phyloP scores from a whole-genome alignment of 2,329 filamentous ascomycete species.

The Aureobasidium uvarum region DNA sequence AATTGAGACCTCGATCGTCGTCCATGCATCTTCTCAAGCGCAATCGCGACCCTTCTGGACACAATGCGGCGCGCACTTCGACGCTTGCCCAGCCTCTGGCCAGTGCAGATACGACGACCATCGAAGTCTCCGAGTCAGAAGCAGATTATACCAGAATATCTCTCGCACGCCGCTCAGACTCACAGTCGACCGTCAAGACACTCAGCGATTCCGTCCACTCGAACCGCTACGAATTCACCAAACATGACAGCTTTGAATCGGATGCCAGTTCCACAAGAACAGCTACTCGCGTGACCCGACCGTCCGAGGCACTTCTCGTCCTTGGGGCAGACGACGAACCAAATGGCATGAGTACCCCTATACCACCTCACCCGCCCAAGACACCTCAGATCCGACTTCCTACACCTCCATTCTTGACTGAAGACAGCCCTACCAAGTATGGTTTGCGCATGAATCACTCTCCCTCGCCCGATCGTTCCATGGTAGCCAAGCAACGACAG shows the following conservation, averaged over 20 bases:
- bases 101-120: background rate
- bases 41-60: constrained; percentile 3
- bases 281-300: constrained; percentile 16
- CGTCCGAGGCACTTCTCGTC: background rate
- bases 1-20: constrained; percentile 14
- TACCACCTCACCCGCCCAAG: constrained; percentile 14
- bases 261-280: constrained; percentile 17
- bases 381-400: constrained; percentile 26
- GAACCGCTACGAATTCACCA: background rate
- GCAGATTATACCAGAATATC: constrained; percentile 9
- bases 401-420: constrained; percentile 25
- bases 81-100: background rate
- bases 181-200: constrained; percentile 8
- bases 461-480: constrained; percentile 23
- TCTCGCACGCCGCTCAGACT: constrained; percentile 4
- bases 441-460: constrained; percentile 23
- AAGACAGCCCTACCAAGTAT: constrained; percentile 30
- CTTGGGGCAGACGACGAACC: constrained; percentile 12
- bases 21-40: constrained; percentile 22
- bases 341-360: constrained; percentile 26
- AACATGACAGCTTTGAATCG: constrained; percentile 7
- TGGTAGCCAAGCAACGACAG: constrained; percentile 14
- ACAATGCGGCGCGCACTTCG: background rate
- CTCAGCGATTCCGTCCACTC: constrained; percentile 18
- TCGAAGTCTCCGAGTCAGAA: constrained; percentile 6